phyloP scores from a whole-genome alignment of 768 basidiomycete genomes.

The Dioszegia aurantiaca region DNA sequence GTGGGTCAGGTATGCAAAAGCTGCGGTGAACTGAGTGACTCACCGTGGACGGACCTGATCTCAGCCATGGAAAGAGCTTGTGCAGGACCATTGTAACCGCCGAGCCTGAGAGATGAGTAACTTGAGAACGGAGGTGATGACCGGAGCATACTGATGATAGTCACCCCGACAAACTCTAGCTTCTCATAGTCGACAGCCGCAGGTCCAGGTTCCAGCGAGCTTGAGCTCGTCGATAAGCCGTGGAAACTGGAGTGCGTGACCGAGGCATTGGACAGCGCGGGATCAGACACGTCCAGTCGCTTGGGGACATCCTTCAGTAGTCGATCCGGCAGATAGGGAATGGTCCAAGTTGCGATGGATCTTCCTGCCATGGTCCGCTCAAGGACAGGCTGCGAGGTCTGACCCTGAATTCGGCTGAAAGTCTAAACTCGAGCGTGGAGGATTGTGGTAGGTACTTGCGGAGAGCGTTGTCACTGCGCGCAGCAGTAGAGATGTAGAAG shows the following conservation, averaged over 20 bases:
- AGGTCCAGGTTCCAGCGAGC: neutral
- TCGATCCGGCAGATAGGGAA: neutral
- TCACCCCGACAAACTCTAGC: constrained; percentile 3
- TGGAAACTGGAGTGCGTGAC: constrained; percentile 8
- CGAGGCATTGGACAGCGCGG: neutral
- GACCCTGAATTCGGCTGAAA: no score
- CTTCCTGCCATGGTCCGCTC: neutral
- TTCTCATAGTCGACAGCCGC: constrained; percentile 4
- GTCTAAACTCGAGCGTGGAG: no score
- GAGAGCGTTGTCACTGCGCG: no score
- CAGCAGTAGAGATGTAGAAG: no score
- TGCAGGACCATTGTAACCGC: constrained; percentile 2
- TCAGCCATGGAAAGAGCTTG: constrained; percentile 4
- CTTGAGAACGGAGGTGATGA: no score
- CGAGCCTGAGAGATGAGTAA: neutral
- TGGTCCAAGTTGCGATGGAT: constrained; percentile 3
- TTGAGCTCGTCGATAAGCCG: neutral
- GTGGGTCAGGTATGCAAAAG: neutral
- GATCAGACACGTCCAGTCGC: neutral
- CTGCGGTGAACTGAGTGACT: neutral
- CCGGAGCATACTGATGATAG: neutral
- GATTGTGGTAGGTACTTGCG: no score
- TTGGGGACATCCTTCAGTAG: neutral
- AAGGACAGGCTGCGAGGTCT: no score
- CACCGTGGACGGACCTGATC: constrained; percentile 4